Percentiles rank a stretch among this genome's conserved stretches.
These are phyloP conservation scores for Cyclospora cayetanensis DNA, from an alignment of 169 alveolate genomes.

Conservation along the genomic window DNA sequence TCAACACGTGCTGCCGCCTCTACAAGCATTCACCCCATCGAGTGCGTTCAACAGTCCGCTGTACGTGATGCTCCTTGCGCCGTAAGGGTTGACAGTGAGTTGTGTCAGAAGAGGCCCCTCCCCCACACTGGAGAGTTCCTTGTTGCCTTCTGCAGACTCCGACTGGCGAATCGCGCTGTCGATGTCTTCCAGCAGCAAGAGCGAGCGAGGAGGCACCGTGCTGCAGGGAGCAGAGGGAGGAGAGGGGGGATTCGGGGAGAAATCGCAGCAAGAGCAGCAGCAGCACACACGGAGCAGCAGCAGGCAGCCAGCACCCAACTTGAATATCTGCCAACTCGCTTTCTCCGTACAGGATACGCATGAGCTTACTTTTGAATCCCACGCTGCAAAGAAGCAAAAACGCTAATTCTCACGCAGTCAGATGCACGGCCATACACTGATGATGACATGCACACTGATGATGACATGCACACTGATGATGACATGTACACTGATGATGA, in stretches of 20 bases:
- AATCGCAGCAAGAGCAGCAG: neutral
- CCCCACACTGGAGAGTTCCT: neutral
- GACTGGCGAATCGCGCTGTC: constrained; percentile 68
- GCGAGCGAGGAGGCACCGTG: constrained; percentile 70
- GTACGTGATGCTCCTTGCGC: constrained; percentile 82
- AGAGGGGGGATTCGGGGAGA: neutral
- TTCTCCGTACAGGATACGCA: too few species aligned
- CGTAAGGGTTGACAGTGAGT: constrained; percentile 26
- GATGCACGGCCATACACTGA: too few species aligned
- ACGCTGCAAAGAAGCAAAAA: too few species aligned
- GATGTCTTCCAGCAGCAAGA: constrained; percentile 75
- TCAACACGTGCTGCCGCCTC: too few species aligned
- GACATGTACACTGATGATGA: too few species aligned
- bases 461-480: too few species aligned
- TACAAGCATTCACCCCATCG: constrained; percentile 88
- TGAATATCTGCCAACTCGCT: too few species aligned
- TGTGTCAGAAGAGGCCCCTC: neutral
- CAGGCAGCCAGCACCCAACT: constrained; percentile 19
- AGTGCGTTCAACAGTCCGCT: constrained; percentile 88
- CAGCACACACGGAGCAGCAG: neutral
- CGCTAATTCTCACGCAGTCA: too few species aligned
- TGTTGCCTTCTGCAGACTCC: neutral
- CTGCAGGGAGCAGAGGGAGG: neutral
- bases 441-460: too few species aligned
- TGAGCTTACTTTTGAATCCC: too few species aligned